Evolutionary conservation across 345 rosid species (phyloP), one percentile per base, ranked within the genome.

Genomic region (Xanthoceras sorbifolium): DNA sequence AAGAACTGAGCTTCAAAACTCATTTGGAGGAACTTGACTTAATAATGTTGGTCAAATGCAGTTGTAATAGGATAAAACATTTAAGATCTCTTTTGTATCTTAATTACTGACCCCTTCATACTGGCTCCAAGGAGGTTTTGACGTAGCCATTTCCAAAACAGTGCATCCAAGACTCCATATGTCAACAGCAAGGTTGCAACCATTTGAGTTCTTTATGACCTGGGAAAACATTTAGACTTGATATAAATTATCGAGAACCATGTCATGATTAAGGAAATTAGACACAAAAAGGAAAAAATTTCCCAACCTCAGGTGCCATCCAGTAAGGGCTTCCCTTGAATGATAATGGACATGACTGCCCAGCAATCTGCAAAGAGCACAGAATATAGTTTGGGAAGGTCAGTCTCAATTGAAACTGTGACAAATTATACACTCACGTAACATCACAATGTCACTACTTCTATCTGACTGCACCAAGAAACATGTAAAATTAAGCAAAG

Each of bases 111-210:
- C 97, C 91, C 97, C 97, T 81, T 91, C 97, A 79, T 77, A 89
- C 74, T 91, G 93, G 81, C 91, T 90, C 93, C 93, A 91, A 55
- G 97, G 97, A 69, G 97, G 97, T 77, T 91, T 90, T 67, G 93
- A 83, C 48, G 97, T 91, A 57, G 93, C 92, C 97, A 91, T 91
- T 85, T 91, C 97, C 84, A 90, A 83, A 72, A 91, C 93, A 38
- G 94, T 91, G 80, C 97, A 90, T 50, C 97, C 97, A 79, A 90
- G 97, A 80, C 97, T 91, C 97, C 97, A 91, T 76, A 91, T 87
- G 84, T 91, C 97, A 70, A 91, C 97, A 52, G 93, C 92, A 84
- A 90, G 89, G 70, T 84, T 87, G 84, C 90, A 85, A 67, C 93
- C 92, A 67, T 64, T 85, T 55, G 90, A 76, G 76, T 88, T 87